These are phyloP conservation scores for Microascus cirrosus DNA, from an alignment of 2,329 filamentous ascomycete genomes.

Conservation along the genomic window DNA sequence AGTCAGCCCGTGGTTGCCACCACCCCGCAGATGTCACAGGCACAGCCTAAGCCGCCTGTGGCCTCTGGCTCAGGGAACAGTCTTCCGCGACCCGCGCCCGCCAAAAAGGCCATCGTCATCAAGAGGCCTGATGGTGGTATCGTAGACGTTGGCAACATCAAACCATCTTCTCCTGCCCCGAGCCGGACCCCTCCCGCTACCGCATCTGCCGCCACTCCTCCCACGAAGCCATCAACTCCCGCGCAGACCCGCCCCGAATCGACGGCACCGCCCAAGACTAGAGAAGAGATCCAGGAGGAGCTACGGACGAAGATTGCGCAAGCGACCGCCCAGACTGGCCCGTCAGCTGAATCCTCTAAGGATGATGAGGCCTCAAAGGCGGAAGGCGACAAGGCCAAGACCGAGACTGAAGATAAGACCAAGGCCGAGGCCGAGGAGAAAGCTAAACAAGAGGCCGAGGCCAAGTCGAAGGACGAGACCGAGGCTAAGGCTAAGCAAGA, in stretches of 20 bases:
- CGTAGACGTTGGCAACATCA: conserved; percentile 55
- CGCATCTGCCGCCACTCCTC: conserved; percentile 63
- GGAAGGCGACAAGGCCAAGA: conserved; percentile 20
- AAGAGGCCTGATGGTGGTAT: conserved; percentile 73
- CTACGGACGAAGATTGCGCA: conserved; percentile 69
- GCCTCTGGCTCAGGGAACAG: conserved; percentile 41
- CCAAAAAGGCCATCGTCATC: conserved; percentile 63
- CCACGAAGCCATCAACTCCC: conserved; percentile 59
- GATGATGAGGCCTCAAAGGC: conserved; percentile 14
- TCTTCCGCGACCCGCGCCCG: conserved; percentile 31
- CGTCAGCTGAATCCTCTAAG: conserved; percentile 15
- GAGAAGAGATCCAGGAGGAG: conserved; percentile 73
- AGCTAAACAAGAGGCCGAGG: conserved; percentile 13
- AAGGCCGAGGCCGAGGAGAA: conserved; percentile 23
- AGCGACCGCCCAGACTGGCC: conserved; percentile 26
- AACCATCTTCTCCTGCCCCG: conserved; percentile 46
- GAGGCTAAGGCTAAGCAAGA: conserved; percentile 25
- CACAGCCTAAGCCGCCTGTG: conserved; percentile 12
- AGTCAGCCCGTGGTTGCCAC: conserved; percentile 46
- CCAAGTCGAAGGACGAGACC: conserved; percentile 18
- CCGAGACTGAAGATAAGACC: conserved; percentile 14
- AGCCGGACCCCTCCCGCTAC: conserved; percentile 57
- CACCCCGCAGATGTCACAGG: conserved; percentile 20
- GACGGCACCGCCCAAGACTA: conserved; percentile 54
- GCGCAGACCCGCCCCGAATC: conserved; percentile 64